These are phyloP conservation scores for Boletus barrowsii DNA, from an alignment of 768 basidiomycete species.

Conservation along the genomic window DNA sequence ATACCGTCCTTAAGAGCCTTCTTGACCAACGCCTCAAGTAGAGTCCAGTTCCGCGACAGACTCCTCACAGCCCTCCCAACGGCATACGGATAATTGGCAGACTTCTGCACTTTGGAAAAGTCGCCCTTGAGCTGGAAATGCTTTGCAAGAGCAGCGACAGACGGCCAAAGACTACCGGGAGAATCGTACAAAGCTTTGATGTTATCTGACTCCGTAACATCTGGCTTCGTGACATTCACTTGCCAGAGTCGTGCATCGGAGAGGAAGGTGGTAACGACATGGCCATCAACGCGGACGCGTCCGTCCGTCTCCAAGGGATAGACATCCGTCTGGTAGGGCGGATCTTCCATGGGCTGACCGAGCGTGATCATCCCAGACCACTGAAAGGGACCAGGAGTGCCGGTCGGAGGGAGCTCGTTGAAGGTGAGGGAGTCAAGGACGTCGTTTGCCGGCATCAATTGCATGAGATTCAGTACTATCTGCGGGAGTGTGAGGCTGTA, in stretches of 20 bases:
- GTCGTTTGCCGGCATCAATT: constrained; percentile 1
- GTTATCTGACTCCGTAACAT: not conserved
- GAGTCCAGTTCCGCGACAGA: not conserved
- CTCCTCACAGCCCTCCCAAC: constrained; percentile 4
- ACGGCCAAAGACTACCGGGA: not conserved
- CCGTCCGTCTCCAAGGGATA: not conserved
- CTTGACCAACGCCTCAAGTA: not conserved
- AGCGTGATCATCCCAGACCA: constrained; percentile 6
- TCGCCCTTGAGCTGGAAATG: not conserved
- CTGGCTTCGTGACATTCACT: not conserved
- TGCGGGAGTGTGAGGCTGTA: not conserved
- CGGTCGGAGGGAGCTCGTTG: not conserved
- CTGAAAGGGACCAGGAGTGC: not conserved
- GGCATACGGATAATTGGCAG: not conserved
- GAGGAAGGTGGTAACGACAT: not conserved
- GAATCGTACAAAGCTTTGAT: not conserved
- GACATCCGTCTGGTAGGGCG: constrained; percentile 2
- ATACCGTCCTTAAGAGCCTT: not conserved
- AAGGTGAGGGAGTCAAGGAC: constrained; percentile 8
- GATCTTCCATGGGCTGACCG: constrained; percentile 1
- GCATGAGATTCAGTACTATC: constrained; percentile 1
- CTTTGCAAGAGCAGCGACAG: not conserved
- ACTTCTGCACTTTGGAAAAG: not conserved
- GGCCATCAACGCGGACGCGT: not conserved
- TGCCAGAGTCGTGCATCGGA: not conserved